Evolutionary conservation across 1,139 yeast species (phyloP).

Genomic region (Blastobotrys buckinghamii): DNA sequence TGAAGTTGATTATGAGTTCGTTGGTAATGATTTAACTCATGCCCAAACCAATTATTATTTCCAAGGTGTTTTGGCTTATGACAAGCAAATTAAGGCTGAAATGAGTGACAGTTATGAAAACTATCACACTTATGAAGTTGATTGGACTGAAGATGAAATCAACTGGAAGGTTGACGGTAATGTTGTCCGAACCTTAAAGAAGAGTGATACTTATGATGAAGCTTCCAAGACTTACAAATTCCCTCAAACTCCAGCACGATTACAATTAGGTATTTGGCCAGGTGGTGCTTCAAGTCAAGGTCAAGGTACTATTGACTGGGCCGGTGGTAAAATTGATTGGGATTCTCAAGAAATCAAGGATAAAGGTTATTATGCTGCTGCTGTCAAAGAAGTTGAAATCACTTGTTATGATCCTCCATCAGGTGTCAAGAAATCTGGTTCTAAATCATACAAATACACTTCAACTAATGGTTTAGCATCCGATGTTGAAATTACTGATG

Average conservation of each 20-base stretch:
- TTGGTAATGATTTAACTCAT: conserved; percentile 62
- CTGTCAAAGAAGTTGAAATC: conserved; percentile 53
- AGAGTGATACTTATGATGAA: conserved; percentile 59
- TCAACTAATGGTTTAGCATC: conserved; percentile 41
- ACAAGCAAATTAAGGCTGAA: conserved; percentile 49
- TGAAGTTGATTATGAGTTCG: conserved; percentile 84
- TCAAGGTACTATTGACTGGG: conserved; percentile 85
- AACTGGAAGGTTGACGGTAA: conserved; percentile 75
- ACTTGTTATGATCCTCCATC: conserved; percentile 69
- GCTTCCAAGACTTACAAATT: conserved; percentile 53
- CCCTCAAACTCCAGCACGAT: conserved; percentile 88
- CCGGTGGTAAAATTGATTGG: conserved; percentile 90
- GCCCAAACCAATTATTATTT: conserved; percentile 79
- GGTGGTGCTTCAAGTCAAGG: conserved; percentile 67
- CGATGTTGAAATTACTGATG: conserved; percentile 53
- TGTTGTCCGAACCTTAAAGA: conserved; percentile 60
- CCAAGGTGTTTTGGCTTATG: conserved; percentile 65
- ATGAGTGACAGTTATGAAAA: conserved; percentile 48
- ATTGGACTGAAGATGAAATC: conserved; percentile 73
- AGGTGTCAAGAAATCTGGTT: conserved; percentile 41
- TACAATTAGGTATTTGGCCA: conserved; percentile 91
- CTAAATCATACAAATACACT: conserved; percentile 49
- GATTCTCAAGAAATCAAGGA: conserved; percentile 63
- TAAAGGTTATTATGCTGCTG: conserved; percentile 74
- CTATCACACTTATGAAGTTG: conserved; percentile 74